Percentiles rank a stretch among this genome's conserved stretches.
phyloP scores from a whole-genome alignment of 2,329 filamentous ascomycete species.

The Lasiodiplodia theobromae region DNA sequence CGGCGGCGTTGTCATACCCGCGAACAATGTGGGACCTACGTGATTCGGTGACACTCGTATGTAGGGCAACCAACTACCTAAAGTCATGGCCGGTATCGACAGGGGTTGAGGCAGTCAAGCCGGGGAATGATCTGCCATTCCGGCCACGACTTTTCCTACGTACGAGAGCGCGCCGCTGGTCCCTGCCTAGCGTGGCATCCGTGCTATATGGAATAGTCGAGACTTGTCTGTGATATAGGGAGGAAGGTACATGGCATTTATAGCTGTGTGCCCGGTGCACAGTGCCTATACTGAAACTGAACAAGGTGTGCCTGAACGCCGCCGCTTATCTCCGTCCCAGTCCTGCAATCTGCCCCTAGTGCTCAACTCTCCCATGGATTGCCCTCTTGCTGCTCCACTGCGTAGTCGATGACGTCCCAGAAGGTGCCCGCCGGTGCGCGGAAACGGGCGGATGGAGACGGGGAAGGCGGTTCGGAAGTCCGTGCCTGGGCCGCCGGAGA shows the following conservation, averaged over 20 bases:
- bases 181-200: neutral
- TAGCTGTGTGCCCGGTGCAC: neutral
- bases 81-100: neutral
- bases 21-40: neutral
- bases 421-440: neutral
- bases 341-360: conserved; percentile 22
- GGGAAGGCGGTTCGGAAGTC: neutral
- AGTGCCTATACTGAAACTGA: conserved; percentile 12
- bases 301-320: neutral
- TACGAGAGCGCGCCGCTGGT: neutral
- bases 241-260: neutral
- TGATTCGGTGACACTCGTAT: neutral
- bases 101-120: neutral
- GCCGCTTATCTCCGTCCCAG: neutral
- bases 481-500: neutral
- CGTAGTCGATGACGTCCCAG: conserved; percentile 1
- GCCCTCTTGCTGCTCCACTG: neutral
- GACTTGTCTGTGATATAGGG: neutral
- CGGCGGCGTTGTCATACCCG: no score
- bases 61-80: neutral
- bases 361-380: neutral
- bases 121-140: neutral
- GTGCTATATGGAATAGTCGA: conserved; percentile 1
- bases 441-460: neutral
- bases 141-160: neutral